A percentile compares a stretch with the other conserved stretches of the same genome.
Evolutionary conservation across 768 basidiomycete genomes (phyloP).

Genomic region (Lactifluus rugatus): DNA sequence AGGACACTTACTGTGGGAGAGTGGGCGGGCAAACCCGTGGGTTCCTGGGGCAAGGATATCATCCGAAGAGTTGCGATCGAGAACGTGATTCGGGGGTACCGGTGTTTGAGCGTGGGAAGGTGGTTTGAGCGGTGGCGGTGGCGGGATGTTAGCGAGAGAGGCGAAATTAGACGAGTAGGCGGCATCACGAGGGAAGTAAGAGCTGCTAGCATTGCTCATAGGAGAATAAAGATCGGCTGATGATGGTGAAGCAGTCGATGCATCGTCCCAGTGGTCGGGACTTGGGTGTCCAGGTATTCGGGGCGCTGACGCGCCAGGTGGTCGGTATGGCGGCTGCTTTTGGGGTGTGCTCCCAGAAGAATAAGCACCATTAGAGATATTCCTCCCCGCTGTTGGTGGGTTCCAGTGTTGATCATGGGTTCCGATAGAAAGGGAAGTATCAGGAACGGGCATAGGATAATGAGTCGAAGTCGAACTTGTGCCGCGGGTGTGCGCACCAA

Average conservation of each 20-base stretch:
- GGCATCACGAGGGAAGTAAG: conserved; percentile 8
- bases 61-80: conserved; percentile 13
- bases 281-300: conserved; percentile 21
- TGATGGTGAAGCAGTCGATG: neutral
- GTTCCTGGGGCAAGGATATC: conserved; percentile 15
- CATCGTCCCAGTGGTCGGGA: conserved; percentile 11
- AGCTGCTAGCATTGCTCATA: neutral
- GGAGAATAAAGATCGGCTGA: conserved; percentile 6
- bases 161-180: neutral
- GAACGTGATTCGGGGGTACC: neutral
- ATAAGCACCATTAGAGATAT: conserved; percentile 6
- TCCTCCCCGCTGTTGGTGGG: neutral
- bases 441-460: conserved; percentile 16
- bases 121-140: conserved; percentile 8
- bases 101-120: neutral
- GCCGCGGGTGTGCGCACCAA: conserved; percentile 12
- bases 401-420: conserved; percentile 11
- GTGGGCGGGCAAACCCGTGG: conserved; percentile 13
- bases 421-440: neutral
- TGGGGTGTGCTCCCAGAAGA: neutral
- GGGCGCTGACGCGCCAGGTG: conserved; percentile 25
- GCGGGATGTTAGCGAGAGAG: neutral
- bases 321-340: conserved; percentile 21
- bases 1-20: conserved; percentile 16
- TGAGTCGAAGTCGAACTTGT: conserved; percentile 3